Percentiles rank a stretch among this genome's conserved stretches.
Evolutionary conservation across 2,329 filamentous ascomycete genomes (phyloP).

Genomic region (Tetracladium maxilliforme): DNA sequence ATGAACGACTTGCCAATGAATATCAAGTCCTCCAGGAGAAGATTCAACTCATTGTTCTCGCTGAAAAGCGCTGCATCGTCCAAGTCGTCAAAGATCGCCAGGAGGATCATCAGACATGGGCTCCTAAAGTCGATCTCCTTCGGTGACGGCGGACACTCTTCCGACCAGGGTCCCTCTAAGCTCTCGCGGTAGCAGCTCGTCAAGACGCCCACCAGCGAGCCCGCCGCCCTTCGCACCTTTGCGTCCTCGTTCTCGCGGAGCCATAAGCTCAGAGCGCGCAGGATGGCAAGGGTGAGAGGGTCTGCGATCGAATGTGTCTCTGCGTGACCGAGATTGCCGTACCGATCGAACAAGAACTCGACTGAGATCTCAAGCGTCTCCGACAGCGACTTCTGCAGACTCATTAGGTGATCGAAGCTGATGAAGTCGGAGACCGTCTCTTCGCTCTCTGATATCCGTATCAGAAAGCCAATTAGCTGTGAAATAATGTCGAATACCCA

Average conservation of each 20-base stretch:
- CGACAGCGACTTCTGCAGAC: slow-evolving; percentile 41
- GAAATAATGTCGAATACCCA: slow-evolving; percentile 48
- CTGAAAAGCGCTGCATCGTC: too few relatives aligned
- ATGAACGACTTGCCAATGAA: too few relatives aligned
- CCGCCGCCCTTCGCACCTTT: slow-evolving; percentile 34
- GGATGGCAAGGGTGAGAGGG: slow-evolving; percentile 40
- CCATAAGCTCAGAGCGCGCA: slow-evolving; percentile 48
- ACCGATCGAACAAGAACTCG: slow-evolving; percentile 55
- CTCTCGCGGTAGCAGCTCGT: too few relatives aligned
- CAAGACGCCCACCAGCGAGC: too few relatives aligned
- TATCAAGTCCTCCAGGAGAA: too few relatives aligned
- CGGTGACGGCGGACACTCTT: too few relatives aligned
- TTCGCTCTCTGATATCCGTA: slow-evolving; percentile 12
- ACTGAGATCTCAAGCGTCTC: slow-evolving; percentile 49
- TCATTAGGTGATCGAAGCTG: slow-evolving; percentile 43
- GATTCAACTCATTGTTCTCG: too few relatives aligned
- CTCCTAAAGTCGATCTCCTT: too few relatives aligned
- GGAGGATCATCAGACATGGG: too few relatives aligned
- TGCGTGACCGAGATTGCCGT: slow-evolving; percentile 20
- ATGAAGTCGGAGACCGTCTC: slow-evolving; percentile 26
- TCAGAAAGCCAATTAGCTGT: slow-evolving; percentile 18
- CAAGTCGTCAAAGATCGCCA: too few relatives aligned
- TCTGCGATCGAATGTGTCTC: too few relatives aligned
- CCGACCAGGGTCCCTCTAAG: too few relatives aligned
- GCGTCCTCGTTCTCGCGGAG: slow-evolving; percentile 55